Evolutionary conservation across 306 rosid species (phyloP).

Genomic region (Trifolium fragiferum): DNA sequence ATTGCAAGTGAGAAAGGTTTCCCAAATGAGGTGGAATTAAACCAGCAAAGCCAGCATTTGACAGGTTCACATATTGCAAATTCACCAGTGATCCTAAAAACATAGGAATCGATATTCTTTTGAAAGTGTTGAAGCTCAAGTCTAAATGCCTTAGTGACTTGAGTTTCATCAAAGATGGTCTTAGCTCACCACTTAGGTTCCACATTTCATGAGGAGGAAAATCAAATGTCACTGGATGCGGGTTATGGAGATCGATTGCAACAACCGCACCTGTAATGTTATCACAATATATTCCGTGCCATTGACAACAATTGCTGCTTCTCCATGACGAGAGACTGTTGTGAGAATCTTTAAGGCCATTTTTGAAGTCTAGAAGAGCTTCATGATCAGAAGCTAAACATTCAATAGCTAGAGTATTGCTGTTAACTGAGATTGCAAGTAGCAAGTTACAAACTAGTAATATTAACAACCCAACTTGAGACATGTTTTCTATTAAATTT

Average conservation of each 20-base stretch:
- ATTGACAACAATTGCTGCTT: neutral
- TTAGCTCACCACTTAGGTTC: slow-evolving; percentile 51
- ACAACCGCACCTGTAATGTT: slow-evolving; percentile 48
- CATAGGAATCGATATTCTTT: slow-evolving; percentile 36
- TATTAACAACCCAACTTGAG: slow-evolving; percentile 14
- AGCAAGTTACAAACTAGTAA: slow-evolving; percentile 17
- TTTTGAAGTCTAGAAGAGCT: slow-evolving; percentile 52
- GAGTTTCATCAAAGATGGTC: slow-evolving; percentile 50
- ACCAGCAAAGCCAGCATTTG: slow-evolving; percentile 47
- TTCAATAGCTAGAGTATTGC: neutral
- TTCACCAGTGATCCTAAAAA: slow-evolving; percentile 46
- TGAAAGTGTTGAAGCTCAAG: slow-evolving; percentile 54
- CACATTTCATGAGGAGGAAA: slow-evolving; percentile 36
- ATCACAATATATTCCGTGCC: slow-evolving; percentile 42
- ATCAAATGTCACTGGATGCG: neutral
- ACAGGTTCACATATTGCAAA: slow-evolving; percentile 55
- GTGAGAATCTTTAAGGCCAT: slow-evolving; percentile 51
- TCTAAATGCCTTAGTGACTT: slow-evolving; percentile 51
- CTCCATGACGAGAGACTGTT: slow-evolving; percentile 50
- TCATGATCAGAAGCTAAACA: slow-evolving; percentile 47
- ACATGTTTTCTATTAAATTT: slow-evolving; percentile 31
- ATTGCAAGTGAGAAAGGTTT: slow-evolving; percentile 50
- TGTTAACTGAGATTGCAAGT: neutral
- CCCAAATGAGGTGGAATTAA: slow-evolving; percentile 44
- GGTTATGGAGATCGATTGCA: slow-evolving; percentile 52